Percentiles rank a stretch among this genome's conserved stretches.
These are phyloP conservation scores for Globisporangium middletonii DNA, from an alignment of 352 stramenopile species.

Conservation along the genomic window DNA sequence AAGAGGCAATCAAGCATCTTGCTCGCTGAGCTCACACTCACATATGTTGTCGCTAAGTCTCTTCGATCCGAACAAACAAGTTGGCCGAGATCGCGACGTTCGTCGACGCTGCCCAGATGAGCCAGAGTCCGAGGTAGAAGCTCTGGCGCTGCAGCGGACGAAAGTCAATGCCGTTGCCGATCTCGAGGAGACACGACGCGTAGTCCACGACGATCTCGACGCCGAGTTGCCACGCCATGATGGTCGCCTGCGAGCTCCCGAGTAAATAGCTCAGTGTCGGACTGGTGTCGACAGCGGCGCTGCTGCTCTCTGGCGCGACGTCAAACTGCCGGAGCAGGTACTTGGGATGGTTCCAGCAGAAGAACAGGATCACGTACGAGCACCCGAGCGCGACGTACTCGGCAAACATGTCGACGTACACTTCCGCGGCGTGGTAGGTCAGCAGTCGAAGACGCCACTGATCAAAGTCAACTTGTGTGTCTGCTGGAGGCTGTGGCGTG, in stretches of 20 bases:
- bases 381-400: conserved; percentile 34
- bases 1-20: too few species aligned
- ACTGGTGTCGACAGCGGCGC: too few species aligned
- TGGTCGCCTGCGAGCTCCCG: conserved; percentile 1
- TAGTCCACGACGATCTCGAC: conserved; percentile 18
- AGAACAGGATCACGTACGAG: too few species aligned
- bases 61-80: not conserved
- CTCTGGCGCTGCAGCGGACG: conserved; percentile 3
- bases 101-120: not conserved
- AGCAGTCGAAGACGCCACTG: conserved; percentile 16
- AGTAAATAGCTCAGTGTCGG: not conserved
- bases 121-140: not conserved
- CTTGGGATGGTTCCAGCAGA: too few species aligned
- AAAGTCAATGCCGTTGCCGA: not conserved
- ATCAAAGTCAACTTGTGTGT: conserved; percentile 1
- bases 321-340: conserved; percentile 8
- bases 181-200: conserved; percentile 18
- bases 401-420: conserved; percentile 25
- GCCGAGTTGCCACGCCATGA: conserved; percentile 16
- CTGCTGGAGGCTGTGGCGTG: too few species aligned
- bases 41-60: too few species aligned
- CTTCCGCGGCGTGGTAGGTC: conserved; percentile 20
- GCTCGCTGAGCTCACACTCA: too few species aligned
- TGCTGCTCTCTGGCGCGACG: not conserved
- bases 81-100: not conserved